Conservation (phyloP, 2,329 filamentous ascomycete species). For the Hymenoscyphus fraxineus region DNA sequence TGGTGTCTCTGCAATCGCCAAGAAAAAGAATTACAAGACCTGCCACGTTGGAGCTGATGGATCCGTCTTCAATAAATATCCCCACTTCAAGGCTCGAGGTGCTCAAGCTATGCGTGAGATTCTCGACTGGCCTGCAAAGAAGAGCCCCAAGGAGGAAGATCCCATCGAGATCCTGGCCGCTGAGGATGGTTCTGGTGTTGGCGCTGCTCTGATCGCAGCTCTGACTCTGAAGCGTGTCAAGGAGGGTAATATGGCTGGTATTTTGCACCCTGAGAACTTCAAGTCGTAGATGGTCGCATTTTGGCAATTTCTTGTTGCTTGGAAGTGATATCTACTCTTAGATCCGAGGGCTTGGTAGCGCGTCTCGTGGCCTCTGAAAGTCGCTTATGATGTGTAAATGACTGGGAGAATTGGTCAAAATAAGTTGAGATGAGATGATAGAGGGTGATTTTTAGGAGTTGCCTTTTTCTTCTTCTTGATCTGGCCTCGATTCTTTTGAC, state of each 20-base stretch:
- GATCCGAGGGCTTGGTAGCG: not conserved
- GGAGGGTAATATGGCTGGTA: conserved; percentile 60
- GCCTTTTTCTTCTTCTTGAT: not conserved
- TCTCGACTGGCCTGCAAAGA: conserved; percentile 82
- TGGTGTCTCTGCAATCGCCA: conserved; percentile 92
- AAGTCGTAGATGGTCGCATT: not conserved
- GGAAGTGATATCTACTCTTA: not conserved
- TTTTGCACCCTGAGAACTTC: conserved; percentile 61
- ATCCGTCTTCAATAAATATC: conserved; percentile 98
- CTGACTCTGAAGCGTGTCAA: conserved; percentile 62
- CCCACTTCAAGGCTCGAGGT: conserved; percentile 91
- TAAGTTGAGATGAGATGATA: not conserved
- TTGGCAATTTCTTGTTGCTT: not conserved
- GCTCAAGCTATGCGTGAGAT: conserved; percentile 90
- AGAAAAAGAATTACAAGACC: conserved; percentile 83
- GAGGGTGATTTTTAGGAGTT: not conserved
- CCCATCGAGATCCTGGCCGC: conserved; percentile 84
- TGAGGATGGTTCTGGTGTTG: conserved; percentile 96
- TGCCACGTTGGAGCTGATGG: conserved; percentile 97
- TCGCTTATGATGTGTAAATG: not conserved
- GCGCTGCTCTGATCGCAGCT: conserved; percentile 86
- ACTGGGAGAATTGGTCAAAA: not conserved
- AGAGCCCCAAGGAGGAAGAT: conserved; percentile 68
- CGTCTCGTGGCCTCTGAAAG: not conserved
- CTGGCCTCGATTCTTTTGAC: not conserved